Conservation (phyloP, 148 eudicot species). For the Linanthus parryae region DNA sequence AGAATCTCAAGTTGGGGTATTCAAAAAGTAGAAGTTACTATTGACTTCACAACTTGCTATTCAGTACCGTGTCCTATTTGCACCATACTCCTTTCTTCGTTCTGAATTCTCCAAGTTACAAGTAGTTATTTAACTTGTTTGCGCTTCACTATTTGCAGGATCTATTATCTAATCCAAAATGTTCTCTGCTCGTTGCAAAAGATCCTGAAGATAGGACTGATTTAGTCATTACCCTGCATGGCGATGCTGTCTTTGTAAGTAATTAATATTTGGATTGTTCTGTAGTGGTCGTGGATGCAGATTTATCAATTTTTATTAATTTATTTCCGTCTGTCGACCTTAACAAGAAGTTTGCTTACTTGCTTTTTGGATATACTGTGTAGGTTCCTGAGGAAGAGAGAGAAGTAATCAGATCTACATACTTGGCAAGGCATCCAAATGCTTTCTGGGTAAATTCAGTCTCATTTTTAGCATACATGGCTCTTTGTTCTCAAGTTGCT, state of each 20-base stretch:
- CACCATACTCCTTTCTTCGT: background rate
- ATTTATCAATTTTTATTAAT: background rate
- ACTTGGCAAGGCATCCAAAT: constrained; percentile 85
- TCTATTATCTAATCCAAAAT: constrained; percentile 66
- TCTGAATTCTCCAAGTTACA: background rate
- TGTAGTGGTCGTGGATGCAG: background rate
- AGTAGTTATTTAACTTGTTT: background rate
- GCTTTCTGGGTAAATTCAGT: constrained; percentile 77
- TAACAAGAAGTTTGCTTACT: background rate
- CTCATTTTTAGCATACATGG: constrained; percentile 2
- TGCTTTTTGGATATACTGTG: constrained; percentile 5
- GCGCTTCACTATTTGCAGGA: constrained; percentile 48
- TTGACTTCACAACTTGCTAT: no score
- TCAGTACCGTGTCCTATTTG: background rate
- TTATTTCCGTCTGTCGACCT: background rate
- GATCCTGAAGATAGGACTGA: constrained; percentile 97
- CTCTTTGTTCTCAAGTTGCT: no score
- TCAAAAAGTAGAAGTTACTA: no score
- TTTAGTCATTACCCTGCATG: constrained; percentile 78
- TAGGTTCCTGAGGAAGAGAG: constrained; percentile 61
- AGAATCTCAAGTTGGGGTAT: no score
- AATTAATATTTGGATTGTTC: constrained; percentile 1
- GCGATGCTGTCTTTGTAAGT: constrained; percentile 86
- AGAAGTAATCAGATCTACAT: constrained; percentile 57
- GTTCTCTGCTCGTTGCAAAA: constrained; percentile 90